phyloP scores from a whole-genome alignment of 257 asterid genomes.

The Solanum clarkiae region DNA sequence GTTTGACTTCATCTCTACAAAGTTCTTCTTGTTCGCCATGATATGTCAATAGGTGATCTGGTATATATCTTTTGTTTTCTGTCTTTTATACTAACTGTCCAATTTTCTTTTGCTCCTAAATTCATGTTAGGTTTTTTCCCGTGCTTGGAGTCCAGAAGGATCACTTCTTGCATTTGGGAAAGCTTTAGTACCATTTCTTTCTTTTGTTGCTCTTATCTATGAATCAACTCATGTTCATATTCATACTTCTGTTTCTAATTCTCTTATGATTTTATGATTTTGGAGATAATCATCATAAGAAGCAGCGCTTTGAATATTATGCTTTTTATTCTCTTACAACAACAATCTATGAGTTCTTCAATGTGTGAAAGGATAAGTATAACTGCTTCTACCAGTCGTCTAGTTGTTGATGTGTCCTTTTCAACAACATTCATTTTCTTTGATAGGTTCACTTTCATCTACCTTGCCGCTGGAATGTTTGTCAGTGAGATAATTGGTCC shows the following conservation, averaged over 20 bases:
- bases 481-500: too few species aligned
- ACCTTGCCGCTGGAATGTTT: too few species aligned
- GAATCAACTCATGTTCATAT: not conserved
- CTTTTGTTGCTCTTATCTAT: too few species aligned
- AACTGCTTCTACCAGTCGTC: too few species aligned
- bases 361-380: too few species aligned
- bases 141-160: conserved; percentile 86
- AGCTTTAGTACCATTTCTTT: conserved; percentile 6
- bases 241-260: not conserved
- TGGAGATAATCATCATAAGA: not conserved
- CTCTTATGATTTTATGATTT: not conserved
- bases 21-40: not conserved
- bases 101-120: not conserved
- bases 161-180: conserved; percentile 96
- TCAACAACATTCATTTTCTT: too few species aligned
- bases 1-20: conserved; percentile 22
- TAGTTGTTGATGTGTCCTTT: too few species aligned
- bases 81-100: not conserved
- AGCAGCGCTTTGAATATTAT: not conserved
- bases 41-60: not conserved
- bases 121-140: conserved; percentile 66
- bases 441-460: too few species aligned
- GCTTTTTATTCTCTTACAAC: too few species aligned
- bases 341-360: too few species aligned
- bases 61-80: not conserved